Evolutionary conservation across 768 basidiomycete species (phyloP).

Genomic region (Rhodotorula taiwanensis): DNA sequence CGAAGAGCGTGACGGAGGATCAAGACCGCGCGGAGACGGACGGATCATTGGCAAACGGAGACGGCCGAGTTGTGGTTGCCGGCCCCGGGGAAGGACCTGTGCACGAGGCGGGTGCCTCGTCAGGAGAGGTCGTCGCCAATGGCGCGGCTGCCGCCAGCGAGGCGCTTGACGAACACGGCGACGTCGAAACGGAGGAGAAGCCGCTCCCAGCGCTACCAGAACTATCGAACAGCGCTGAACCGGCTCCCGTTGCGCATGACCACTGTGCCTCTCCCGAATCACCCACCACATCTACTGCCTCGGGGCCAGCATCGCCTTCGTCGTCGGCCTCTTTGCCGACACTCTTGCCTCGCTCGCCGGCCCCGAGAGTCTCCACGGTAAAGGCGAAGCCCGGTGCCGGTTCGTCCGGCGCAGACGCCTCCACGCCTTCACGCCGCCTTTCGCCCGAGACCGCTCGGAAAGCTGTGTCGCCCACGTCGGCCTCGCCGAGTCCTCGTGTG

Average conservation of each 20-base stretch:
- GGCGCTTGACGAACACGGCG: too few relatives aligned
- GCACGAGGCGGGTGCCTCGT: too few relatives aligned
- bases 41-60: too few relatives aligned
- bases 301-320: background rate
- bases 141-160: too few relatives aligned
- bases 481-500: background rate
- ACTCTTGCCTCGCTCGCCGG: background rate
- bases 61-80: too few relatives aligned
- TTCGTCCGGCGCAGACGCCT: conserved; percentile 7
- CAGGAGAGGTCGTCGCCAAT: too few relatives aligned
- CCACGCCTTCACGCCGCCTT: conserved; percentile 14
- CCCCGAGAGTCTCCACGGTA: background rate
- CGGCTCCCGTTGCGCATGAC: conserved; percentile 16
- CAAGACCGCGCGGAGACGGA: background rate
- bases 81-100: too few relatives aligned
- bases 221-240: conserved; percentile 1
- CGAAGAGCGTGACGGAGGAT: background rate
- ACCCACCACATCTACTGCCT: background rate
- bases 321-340: background rate
- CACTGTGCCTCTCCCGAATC: background rate
- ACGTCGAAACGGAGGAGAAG: too few relatives aligned
- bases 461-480: too few relatives aligned
- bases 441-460: too few relatives aligned
- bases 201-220: background rate
- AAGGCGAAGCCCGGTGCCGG: background rate